Evolutionary conservation across 2,329 filamentous ascomycete species (phyloP).

Genomic region (Pseudocercospora fuligena): DNA sequence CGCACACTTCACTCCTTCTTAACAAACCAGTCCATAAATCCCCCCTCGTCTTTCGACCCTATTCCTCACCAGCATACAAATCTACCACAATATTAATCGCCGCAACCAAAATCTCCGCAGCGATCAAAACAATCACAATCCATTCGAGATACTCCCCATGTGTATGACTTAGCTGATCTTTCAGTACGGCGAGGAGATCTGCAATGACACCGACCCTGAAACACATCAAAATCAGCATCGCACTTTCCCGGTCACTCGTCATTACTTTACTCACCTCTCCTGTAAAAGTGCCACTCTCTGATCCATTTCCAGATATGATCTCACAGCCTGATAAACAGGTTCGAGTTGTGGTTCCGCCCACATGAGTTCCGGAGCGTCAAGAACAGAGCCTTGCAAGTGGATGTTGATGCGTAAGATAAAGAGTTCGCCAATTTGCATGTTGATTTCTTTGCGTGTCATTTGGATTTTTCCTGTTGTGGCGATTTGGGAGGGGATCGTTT

Average conservation of each 20-base stretch:
- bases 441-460: slow-evolving; percentile 86
- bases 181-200: slow-evolving; percentile 87
- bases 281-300: slow-evolving; percentile 88
- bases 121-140: slow-evolving; percentile 89
- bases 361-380: slow-evolving; percentile 96
- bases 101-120: slow-evolving; percentile 84
- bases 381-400: slow-evolving; percentile 92
- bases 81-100: slow-evolving; percentile 95
- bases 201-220: slow-evolving; percentile 79
- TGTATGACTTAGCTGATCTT: slow-evolving; percentile 92
- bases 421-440: slow-evolving; percentile 98
- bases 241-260: too few species aligned
- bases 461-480: slow-evolving; percentile 90
- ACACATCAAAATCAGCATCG: neutral
- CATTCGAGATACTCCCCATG: slow-evolving; percentile 68
- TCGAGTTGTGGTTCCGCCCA: slow-evolving; percentile 98
- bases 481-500: slow-evolving; percentile 91
- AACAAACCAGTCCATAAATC: neutral
- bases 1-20: too few species aligned
- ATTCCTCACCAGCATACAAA: slow-evolving; percentile 67
- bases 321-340: slow-evolving; percentile 92
- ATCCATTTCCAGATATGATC: slow-evolving; percentile 97
- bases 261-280: slow-evolving; percentile 59
- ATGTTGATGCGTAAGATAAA: slow-evolving; percentile 98
- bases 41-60: neutral